Evolutionary conservation across 2,329 filamentous ascomycete genomes (phyloP).

Genomic region (Hypoxylon sp.): DNA sequence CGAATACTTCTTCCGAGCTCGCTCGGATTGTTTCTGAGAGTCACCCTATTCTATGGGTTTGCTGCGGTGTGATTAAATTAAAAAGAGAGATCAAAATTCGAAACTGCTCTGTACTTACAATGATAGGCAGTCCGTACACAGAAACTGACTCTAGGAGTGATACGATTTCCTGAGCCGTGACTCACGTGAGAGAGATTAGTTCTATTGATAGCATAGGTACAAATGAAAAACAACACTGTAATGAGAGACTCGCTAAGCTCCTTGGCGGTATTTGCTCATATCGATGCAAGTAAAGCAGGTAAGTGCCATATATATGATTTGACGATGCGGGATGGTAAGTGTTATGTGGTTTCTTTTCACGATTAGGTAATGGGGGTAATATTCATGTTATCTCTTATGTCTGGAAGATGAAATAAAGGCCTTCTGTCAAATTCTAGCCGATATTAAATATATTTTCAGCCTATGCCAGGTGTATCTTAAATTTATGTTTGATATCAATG

Average conservation of each 20-base stretch:
- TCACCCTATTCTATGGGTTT: not conserved
- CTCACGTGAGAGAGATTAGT: not conserved
- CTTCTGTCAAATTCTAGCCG: not conserved
- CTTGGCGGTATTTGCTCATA: too few species aligned
- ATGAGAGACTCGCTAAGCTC: not conserved
- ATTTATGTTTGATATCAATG: not conserved
- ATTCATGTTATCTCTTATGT: not conserved
- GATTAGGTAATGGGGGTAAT: not conserved
- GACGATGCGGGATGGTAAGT: not conserved
- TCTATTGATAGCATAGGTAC: not conserved
- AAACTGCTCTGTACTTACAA: not conserved
- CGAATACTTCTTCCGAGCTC: not conserved
- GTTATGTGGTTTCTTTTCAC: not conserved
- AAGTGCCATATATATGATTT: not conserved
- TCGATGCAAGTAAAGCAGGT: not conserved
- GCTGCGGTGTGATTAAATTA: not conserved
- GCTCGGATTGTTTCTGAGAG: not conserved
- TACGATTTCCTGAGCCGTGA: not conserved
- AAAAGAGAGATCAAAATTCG: not conserved
- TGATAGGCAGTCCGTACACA: not conserved
- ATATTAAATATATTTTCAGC: not conserved
- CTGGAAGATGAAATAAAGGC: not conserved
- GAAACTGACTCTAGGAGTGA: not conserved
- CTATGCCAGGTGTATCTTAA: not conserved
- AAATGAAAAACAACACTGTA: not conserved